Evolutionary conservation across 805 yeast genomes (phyloP), one percentile per base, ranked within the genome.

Genomic region (Schizosaccharomyces octosporus): DNA sequence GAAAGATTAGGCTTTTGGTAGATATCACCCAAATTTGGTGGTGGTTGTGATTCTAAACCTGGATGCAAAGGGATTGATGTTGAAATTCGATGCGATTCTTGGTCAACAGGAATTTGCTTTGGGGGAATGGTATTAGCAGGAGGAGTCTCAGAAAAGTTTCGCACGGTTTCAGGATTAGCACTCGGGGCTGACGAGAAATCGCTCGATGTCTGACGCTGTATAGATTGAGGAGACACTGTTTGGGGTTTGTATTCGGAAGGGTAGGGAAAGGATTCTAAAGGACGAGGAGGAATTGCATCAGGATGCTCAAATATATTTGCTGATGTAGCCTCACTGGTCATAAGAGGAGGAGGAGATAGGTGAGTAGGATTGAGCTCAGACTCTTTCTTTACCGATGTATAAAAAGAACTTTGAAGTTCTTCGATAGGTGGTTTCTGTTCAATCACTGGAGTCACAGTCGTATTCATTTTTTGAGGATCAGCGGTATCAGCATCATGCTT

Each of bases 1-100:
- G 95, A 84, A 21, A 59, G 55, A 19, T 41, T 41, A 17, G 61
- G 61, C 24, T 59, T 59, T 31, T 21, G 66, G 62, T 39, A 64
- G 62, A n/a, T 66, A 45, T 45, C 51, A 24, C 51, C 51, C 4
- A 9, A 5, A 45, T 45, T 24, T n/a, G 19, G 51, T 45, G 51
- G 27, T 45, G 11, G 27, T n/a, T 17, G n/a, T 45, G 41, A 36
- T 36, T 36, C 41, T 13, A 45, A 45, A 45, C 27, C 51, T 7
- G 51, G 51, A 45, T 45, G 51, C 27, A 45, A 45, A n/a, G 41
- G 41, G 17, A 36, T 11, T 36, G 51, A 45, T 45, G 51, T 5
- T 7, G 51, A 45, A 45, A 24, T 6, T n/a, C 7, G 27, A 19
- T 45, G 9, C 15, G 41, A 36, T 7, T 36, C 41, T 36, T 36